Base-by-base conservation (phyloP, 306 rosid genomes). In the Casuarina glauca region DNA sequence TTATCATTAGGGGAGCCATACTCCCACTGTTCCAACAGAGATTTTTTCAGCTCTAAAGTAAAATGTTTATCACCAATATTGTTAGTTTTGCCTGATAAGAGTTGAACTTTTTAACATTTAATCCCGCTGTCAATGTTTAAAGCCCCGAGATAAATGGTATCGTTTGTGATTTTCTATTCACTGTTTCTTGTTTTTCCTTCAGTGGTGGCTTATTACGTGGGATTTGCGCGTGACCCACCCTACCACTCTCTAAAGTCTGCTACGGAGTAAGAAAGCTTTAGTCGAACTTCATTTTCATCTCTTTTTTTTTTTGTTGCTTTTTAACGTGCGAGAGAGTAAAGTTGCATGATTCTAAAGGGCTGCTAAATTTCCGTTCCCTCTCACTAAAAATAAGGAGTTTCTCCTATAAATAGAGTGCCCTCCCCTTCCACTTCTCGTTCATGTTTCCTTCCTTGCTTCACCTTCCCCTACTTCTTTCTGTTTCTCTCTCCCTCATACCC, bases 321-420 rank as follows among this genome's bases (percentile, higher is more conserved):
- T 3, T 54, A 54, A 17, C 60, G 60, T 54, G 60, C n/a, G 32
- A 26, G 26, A 54, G 60, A 53, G 60, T 53, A 53, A 54, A 54
- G 60, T 54, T 54, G 60, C 20, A n/a, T 48, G n/a, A 54, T 54
- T 54, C 32, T n/a, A 54, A 6, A 16, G 32, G 60, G 60, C 10
- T 17, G 1, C 38, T 49, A 76, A 83, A 64, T 64, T 16, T 50
- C 74, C 43, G 42, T 74, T 54, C 72, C 77, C 66, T 55, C 77
- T 2, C 72, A 43, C 69, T 20, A 20, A 16, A 10, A 9, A 13
- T 1, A 13, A 8, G 51, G 9, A 48, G 36, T 76, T 80, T 80
- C 48, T 75, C 83, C 76, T 90, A 93, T 93, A 93, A 79, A 91
- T 87, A 60, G 63, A 84, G 63, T 60, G 68, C 10, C 84, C 81